Base-by-base conservation (phyloP, 2,329 filamentous ascomycete species). In the Trichoderma breve region DNA sequence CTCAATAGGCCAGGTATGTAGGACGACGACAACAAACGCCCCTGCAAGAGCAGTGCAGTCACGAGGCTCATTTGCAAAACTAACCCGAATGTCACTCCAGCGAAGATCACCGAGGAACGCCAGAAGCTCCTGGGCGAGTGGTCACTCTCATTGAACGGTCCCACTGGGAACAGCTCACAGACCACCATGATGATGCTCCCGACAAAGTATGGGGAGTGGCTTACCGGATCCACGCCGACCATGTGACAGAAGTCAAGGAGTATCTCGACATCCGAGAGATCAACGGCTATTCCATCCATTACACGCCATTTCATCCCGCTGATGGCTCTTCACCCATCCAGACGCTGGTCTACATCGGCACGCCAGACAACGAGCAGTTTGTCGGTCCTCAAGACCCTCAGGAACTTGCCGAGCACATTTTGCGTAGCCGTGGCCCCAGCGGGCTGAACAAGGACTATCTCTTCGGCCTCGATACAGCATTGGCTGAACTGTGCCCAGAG, bases 191-290 rank as follows among this genome's bases (percentile, higher is more conserved):
- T 74, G 82, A 85, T 34, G 88, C 86, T 32, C 88, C 87, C 71
- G 88, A 89, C 69, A 86, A 83, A 77, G 94, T 98, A 76, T 98
- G 95, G 95, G 96, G 96, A 72, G 93, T 93, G 18, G 96, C 95
- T 74, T 97, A 98, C 84, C 92, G 95, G 78, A 95, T 97, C 81
- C 86, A 87, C 32, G 82, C 90, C 7, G 85, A 88, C 2, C 88
- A 90, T 75, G 94, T 97, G 26, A 87, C 90, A 73, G 91, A 95
- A 83, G 95, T 98, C 4, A 91, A 93, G 76, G 88, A 91, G 72
- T 98, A 98, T 80, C 92, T 99, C 62, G 95, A 98, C 81, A 95
- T 98, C 75, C 91, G 96, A 60, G 96, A 99, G 82, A 97, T 98
- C 79, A 97, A 98, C 83, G 96, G 96, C 30, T 99, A 99, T 83